Evolutionary conservation across 2,329 filamentous ascomycete species (phyloP).

Genomic region (Decorospora gaudefroyi): DNA sequence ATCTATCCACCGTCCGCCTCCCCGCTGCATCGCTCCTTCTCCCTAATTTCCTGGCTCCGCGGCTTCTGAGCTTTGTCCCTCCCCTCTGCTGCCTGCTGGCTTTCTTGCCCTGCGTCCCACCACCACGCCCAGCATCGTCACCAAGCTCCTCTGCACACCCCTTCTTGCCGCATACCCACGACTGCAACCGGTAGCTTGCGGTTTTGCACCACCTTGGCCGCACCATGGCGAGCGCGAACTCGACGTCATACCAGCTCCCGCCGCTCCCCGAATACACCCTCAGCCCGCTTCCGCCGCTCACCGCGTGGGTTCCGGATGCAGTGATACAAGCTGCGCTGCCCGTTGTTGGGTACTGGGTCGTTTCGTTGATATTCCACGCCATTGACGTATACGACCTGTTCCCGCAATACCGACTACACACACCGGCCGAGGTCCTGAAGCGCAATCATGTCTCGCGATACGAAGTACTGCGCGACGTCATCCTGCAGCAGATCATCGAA

Average conservation of each 20-base stretch:
- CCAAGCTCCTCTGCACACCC: slow-evolving; percentile 1
- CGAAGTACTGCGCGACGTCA: slow-evolving; percentile 86
- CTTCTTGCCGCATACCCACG: neutral
- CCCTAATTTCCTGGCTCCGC: slow-evolving; percentile 37
- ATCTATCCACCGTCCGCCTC: neutral
- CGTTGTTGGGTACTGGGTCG: slow-evolving; percentile 82
- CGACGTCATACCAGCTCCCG: slow-evolving; percentile 66
- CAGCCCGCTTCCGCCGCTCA: slow-evolving; percentile 68
- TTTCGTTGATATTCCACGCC: slow-evolving; percentile 84
- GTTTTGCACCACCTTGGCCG: slow-evolving; percentile 16
- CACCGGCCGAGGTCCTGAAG: slow-evolving; percentile 84
- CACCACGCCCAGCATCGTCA: slow-evolving; percentile 10
- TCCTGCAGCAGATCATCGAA: slow-evolving; percentile 91
- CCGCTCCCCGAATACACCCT: slow-evolving; percentile 83
- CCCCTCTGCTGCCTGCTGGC: slow-evolving; percentile 9
- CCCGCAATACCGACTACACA: slow-evolving; percentile 90
- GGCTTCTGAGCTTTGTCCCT: slow-evolving; percentile 29
- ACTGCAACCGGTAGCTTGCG: slow-evolving; percentile 11
- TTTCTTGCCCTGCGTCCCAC: slow-evolving; percentile 10
- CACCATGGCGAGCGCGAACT: slow-evolving; percentile 53
- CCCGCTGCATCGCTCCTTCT: slow-evolving; percentile 22
- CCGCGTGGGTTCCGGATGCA: slow-evolving; percentile 80
- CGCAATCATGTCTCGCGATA: slow-evolving; percentile 84
- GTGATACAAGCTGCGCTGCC: slow-evolving; percentile 76
- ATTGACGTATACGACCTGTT: slow-evolving; percentile 86